Base-by-base conservation (phyloP, 805 yeast species). In the Grigorovia transvaalensis region DNA sequence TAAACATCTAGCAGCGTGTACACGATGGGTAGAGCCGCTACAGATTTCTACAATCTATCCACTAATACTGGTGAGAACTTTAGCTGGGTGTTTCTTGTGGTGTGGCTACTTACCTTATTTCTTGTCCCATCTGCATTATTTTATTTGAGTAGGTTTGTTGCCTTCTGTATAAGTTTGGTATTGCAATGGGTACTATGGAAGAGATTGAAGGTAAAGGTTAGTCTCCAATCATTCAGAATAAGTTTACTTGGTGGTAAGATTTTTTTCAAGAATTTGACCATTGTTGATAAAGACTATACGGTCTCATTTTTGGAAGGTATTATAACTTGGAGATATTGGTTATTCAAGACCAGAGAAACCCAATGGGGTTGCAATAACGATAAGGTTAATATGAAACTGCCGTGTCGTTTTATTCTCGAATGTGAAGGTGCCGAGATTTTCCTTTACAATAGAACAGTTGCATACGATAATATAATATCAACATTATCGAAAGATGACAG, bases 241-340 rank as follows among this genome's bases (percentile, higher is more conserved):
- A 84, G 96, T 0, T 74, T 86, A 8, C 70, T 93, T 1, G 95
- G 89, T 4, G 98, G 98, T 1, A 75, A 96, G 30, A 51, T 91
- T 9, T 80, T 86, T 62, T 80, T 89, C 61, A 85, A 84, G 57
- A 88, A 89, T 64, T 63, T 90, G 18, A 78, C 85, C 2, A 73
- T 87, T 12, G 78, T 86, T 6, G 85, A 88, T n/a, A 74, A 80
- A 48, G 84, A 90, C 67, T 80, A 81, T 54, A 81, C 95, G 1
- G 62, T 88, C 1, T 78, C 88, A 9, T 74, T 86, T 1, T 75
- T 86, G 29, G 82, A 83, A 54, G 85, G 91, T 1, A 79, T 80
- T 58, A 62, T 91, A 29, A 86, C 95, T 0, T 93, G 98, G 98
- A 69, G 95, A 54, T 91, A 88, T 65, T 93, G 98, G 98, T 71